Base-by-base conservation (phyloP, 306 rosid species). In the Pterocarpus macrocarpus region DNA sequence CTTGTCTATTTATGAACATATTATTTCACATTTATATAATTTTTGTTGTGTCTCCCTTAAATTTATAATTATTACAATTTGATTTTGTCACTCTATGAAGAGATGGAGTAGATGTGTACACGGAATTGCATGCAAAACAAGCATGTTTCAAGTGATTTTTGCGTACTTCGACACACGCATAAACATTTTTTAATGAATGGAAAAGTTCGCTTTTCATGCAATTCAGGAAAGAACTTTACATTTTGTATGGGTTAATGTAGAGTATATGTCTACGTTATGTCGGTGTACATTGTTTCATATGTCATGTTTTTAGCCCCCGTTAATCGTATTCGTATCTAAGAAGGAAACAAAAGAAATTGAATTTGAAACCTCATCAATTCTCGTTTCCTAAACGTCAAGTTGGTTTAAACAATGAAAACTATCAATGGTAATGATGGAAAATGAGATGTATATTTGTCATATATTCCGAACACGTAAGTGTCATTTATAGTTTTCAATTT, bases 131-230 rank as follows among this genome's bases (percentile, higher is more conserved):
- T 52, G 58, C 4, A 55, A 16, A 1, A 1, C 12, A 10, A 9
- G 14, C 11, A 8, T 47, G 53, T 47, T 47, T 47, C 61, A 72
- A 73, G 67, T 52, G 69, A 64, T 73, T 72, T 63, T 73, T 52
- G 63, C 15, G 71, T 6, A 52, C 75, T 76, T 49, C 61, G 64
- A 76, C 12, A 57, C 41, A 49, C 50, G 33, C 4, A 67, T 15
- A 36, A 47, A 16, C n/a, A n/a, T 59, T 69, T 67, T 47, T 69
- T 0, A 69, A 61, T 55, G 34, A 38, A 69, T 66, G 12, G 41
- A 5, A 69, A 69, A 61, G 3, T 17, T 77, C 36, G 44, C 82
- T 71, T 83, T 77, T 53, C 79, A 71, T 77, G 82, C 43, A 32
- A 70, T 43, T 62, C 57, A 67, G 64, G 66, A 55, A 69, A 35